Base-by-base conservation (phyloP, 2,329 filamentous ascomycete genomes). In the Plectosphaerella cucumerina region DNA sequence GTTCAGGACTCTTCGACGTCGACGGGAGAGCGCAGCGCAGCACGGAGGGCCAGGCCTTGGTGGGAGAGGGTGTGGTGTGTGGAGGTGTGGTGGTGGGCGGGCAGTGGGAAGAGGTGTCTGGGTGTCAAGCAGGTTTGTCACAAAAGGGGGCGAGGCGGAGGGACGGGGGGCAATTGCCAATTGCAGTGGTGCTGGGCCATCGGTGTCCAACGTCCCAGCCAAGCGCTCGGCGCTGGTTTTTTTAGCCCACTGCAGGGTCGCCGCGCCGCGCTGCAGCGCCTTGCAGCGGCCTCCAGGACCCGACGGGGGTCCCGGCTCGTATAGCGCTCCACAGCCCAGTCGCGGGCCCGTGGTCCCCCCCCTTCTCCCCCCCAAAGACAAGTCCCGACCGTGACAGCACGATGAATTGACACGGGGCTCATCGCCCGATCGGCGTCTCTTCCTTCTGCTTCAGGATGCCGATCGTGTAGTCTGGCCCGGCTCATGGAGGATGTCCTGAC, bases 21-120 rank as follows among this genome's bases (percentile, higher is more conserved):
- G 45, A 47, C 33, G 45, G 44, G 39, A 47, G 46, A 44, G 50
- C 42, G 47, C 41, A 47, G 48, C 48, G 45, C 51, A 55, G 53
- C 51, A 51, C 54, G 56, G 47, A 41, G 17, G 17, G 56, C 52
- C 53, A 53, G 56, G 59, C 55, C 59, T 58, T 53, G 55, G 57
- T 56, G 56, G 58, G 61, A 56, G 60, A 62, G 59, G 50, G 52
- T 41, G 59, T 21, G 44, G 44, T 31, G 34, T 37, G 44, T 37
- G 35, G 44, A 22, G 26, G 44, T 20, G 20, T 21, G 44, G 21
- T 15, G n/a, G 20, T 34, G 31, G 18, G 18, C 5, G 44, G 44
- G 18, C 5, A 26, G 44, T 15, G n/a, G 44, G 44, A 47, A 10
- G 26, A 17, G 17, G 15, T 18, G 26, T 22, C 23, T 14, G 44